Conservation (phyloP, 768 basidiomycete species). For the Peribolospora kevripleyi region DNA sequence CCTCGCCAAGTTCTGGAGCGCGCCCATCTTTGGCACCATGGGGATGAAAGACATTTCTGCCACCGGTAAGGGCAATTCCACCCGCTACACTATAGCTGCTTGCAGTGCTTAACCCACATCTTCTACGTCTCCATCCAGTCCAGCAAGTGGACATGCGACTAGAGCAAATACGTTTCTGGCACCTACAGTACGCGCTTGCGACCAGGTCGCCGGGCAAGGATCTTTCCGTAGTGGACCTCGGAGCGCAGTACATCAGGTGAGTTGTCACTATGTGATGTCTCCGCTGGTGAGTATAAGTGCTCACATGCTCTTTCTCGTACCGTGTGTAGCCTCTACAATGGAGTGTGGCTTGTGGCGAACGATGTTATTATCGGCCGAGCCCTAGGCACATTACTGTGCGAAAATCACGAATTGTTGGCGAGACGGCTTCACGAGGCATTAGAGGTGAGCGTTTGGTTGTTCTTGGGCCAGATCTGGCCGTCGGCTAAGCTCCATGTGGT, state of each 20-base stretch:
- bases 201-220: background rate
- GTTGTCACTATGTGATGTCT: slow-evolving; percentile 7
- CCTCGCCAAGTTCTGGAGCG: background rate
- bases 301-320: background rate
- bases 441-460: slow-evolving; percentile 20
- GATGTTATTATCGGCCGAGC: slow-evolving; percentile 66
- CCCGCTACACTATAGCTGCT: no score
- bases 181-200: slow-evolving; percentile 18
- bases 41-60: slow-evolving; percentile 26
- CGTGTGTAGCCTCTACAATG: slow-evolving; percentile 53
- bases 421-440: slow-evolving; percentile 17
- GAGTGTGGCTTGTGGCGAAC: slow-evolving; percentile 71
- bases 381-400: slow-evolving; percentile 41
- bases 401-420: slow-evolving; percentile 34
- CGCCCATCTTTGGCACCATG: background rate
- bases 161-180: slow-evolving; percentile 27
- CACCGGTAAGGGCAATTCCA: slow-evolving; percentile 12
- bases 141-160: slow-evolving; percentile 38
- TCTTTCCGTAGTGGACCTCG: slow-evolving; percentile 23
- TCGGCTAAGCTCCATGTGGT: slow-evolving; percentile 2
- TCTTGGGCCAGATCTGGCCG: background rate
- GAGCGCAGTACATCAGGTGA: slow-evolving; percentile 45
- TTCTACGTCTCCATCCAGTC: slow-evolving; percentile 4
- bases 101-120: no score
- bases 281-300: no score